Evolutionary conservation across 371 early-diverging fungal genomes (phyloP).

Genomic region (Lichtheimia ornata): DNA sequence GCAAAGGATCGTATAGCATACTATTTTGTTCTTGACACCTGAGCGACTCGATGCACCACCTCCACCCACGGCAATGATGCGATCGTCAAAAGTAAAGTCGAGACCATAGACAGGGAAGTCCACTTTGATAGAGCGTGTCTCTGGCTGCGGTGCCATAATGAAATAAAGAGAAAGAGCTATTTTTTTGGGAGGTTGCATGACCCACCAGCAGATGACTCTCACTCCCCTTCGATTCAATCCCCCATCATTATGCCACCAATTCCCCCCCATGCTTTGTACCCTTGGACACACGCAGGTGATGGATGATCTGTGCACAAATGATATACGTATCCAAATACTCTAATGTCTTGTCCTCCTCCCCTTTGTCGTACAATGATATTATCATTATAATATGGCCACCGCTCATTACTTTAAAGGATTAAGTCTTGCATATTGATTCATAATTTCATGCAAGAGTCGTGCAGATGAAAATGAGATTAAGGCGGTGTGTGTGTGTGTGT

Average conservation of each 20-base stretch:
- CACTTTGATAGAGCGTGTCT: slow-evolving; percentile 18
- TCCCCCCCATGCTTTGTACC: not conserved
- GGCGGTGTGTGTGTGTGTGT: too few species aligned
- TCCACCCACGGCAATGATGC: slow-evolving; percentile 63
- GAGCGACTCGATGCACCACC: slow-evolving; percentile 56
- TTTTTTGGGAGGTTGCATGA: not conserved
- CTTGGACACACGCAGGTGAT: too few species aligned
- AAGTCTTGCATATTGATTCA: too few species aligned
- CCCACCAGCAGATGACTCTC: not conserved
- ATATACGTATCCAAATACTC: too few species aligned
- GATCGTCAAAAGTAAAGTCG: slow-evolving; percentile 51
- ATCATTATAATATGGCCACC: too few species aligned
- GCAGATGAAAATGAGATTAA: too few species aligned
- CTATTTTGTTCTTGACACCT: slow-evolving; percentile 68
- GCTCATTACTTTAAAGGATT: too few species aligned
- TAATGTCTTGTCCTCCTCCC: too few species aligned
- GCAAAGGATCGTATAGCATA: slow-evolving; percentile 18
- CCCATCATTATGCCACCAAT: not conserved
- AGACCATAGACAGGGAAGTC: slow-evolving; percentile 59
- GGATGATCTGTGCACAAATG: too few species aligned
- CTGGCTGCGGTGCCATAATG: not conserved
- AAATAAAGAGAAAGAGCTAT: not conserved
- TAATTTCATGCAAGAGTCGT: too few species aligned
- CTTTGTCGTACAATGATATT: too few species aligned
- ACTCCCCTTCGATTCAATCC: too few species aligned